Conservation (phyloP, 768 basidiomycete species). For the Coprinopsis sp. region DNA sequence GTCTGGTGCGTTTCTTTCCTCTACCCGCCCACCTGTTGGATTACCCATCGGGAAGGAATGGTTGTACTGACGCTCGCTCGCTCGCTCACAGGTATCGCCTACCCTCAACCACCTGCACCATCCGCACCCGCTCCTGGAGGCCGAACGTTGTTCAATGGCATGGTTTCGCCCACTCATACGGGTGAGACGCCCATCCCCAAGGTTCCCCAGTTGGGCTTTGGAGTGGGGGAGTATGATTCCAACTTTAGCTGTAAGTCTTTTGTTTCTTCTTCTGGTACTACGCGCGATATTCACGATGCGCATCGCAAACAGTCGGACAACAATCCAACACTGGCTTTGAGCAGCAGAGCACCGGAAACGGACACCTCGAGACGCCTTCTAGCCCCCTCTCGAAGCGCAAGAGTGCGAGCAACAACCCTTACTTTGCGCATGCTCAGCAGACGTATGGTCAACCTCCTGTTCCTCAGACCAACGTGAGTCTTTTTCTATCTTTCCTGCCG, state of each 20-base stretch:
- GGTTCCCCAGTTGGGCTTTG: constrained; percentile 4
- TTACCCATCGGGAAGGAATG: background rate
- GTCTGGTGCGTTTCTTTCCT: background rate
- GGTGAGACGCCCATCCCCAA: constrained; percentile 1
- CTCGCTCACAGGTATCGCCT: constrained; percentile 21
- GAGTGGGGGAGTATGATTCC: constrained; percentile 8
- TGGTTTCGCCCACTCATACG: constrained; percentile 10
- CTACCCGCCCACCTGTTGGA: background rate
- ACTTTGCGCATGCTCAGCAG: too few relatives aligned
- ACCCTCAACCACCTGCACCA: constrained; percentile 15
- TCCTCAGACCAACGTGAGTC: too few relatives aligned
- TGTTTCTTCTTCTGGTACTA: too few relatives aligned
- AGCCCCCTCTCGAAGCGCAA: too few relatives aligned
- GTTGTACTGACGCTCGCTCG: constrained; percentile 8
- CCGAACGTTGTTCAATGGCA: constrained; percentile 20
- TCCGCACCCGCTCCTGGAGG: constrained; percentile 5
- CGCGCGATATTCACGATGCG: too few relatives aligned
- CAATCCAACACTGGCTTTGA: too few relatives aligned
- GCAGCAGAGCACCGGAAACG: too few relatives aligned
- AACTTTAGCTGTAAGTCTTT: constrained; percentile 12
- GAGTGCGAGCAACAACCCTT: too few relatives aligned
- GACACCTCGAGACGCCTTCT: too few relatives aligned
- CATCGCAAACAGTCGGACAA: too few relatives aligned
- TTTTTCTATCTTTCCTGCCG: too few relatives aligned
- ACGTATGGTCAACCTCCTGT: too few relatives aligned